Conservation (phyloP, 768 basidiomycete species). For the Suillus subaureus region DNA sequence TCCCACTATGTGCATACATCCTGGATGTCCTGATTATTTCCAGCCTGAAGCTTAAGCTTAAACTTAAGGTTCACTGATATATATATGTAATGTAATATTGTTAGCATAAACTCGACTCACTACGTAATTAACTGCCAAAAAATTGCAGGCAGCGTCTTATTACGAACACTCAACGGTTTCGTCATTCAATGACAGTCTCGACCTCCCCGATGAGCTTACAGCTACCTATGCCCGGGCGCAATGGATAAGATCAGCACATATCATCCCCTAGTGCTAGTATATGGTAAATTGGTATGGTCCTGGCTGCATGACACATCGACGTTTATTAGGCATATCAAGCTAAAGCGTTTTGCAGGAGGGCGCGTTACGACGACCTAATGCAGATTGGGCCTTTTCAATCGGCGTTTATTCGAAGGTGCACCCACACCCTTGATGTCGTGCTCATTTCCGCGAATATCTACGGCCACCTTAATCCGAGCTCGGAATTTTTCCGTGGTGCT, state of each 20-base stretch:
- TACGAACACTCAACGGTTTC: background rate
- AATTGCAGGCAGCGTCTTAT: background rate
- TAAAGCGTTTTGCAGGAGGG: background rate
- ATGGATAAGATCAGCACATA: background rate
- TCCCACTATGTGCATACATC: background rate
- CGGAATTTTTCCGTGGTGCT: background rate
- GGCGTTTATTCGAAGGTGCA: background rate
- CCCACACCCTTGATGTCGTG: conserved; percentile 3
- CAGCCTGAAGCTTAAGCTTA: background rate
- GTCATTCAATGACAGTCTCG: background rate
- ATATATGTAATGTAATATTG: background rate
- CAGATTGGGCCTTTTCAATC: conserved; percentile 11
- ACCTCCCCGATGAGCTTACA: background rate
- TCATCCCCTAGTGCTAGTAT: background rate
- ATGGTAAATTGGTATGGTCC: background rate
- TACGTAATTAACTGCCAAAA: background rate
- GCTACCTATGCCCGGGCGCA: background rate
- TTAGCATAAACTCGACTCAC: background rate
- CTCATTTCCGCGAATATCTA: conserved; percentile 1
- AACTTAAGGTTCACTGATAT: background rate
- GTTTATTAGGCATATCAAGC: background rate
- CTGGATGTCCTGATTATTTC: no score
- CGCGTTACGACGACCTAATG: conserved; percentile 3
- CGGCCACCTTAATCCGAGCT: conserved; percentile 2
- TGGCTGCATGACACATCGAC: background rate